Evolutionary conservation across 768 basidiomycete species (phyloP), one percentile per base, ranked within the genome.

Genomic region (Suillus sp.): DNA sequence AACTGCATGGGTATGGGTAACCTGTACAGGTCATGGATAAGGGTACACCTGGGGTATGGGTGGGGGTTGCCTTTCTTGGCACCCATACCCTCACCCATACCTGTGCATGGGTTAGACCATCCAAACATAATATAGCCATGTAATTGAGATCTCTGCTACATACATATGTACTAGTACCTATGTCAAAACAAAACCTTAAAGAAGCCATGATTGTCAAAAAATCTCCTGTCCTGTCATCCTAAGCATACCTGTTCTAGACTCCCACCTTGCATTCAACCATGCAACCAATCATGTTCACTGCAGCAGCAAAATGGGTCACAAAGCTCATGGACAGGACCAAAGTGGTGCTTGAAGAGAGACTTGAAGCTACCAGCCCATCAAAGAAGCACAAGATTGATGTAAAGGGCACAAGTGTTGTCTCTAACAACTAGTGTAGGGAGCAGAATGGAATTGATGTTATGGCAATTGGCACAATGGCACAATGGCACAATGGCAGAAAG

Each of bases 21-120:
- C 55, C 55, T 8, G 4, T 13, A 40, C 1, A 5, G 55, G 55
- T 57, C n/a, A 10, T 4, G 0, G 55, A 20, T 57, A 30, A 7
- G 27, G 40, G 55, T 57, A 57, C 40, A 37, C 35, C 55, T 37
- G 16, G 34, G 55, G 55, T 57, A 57, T 18, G 32, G 55, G 55
- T 57, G 32, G 35, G 55, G 55, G 34, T 37, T 37, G 14, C 35
- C 34, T 27, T 57, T 57, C 16, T 13, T 0, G 20, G 25, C 20
- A 57, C 55, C 55, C 20, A 2, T 37, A 57, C 55, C 55, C 10
- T 7, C n/a, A 57, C 55, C 55, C 18, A 11, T n/a, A 57, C 55
- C 55, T n/a, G 1, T 6, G 5, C 40, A 8, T 2, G 3, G 55
- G 55, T 35, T 57, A 22, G 34, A 57, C 47, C 55, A 57, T 35